phyloP scores from a whole-genome alignment of 2,329 filamentous ascomycete species.

The Colletotrichum sp. region DNA sequence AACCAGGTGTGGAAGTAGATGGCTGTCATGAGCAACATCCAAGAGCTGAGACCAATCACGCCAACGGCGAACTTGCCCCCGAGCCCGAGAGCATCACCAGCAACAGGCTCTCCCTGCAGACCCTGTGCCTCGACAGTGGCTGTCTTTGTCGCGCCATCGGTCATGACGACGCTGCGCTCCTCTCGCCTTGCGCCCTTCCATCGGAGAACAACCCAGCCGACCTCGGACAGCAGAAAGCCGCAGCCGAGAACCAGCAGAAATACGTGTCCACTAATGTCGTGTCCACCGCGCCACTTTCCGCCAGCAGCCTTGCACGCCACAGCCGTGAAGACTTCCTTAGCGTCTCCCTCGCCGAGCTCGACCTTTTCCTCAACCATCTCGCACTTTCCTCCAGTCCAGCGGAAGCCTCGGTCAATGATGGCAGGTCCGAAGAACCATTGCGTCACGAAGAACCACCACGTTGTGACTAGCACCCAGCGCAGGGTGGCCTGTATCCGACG shows the following conservation, averaged over 20 bases:
- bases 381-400: conserved; percentile 86
- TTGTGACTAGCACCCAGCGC: conserved; percentile 75
- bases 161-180: conserved; percentile 68
- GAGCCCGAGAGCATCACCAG: conserved; percentile 40
- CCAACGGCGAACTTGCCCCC: conserved; percentile 61
- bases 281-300: conserved; percentile 87
- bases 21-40: conserved; percentile 99
- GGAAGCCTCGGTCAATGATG: conserved; percentile 87
- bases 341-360: conserved; percentile 48
- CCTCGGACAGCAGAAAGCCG: conserved; percentile 81
- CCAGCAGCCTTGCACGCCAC: conserved; percentile 83
- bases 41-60: conserved; percentile 76
- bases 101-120: neutral
- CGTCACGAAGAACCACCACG: conserved; percentile 84
- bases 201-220: conserved; percentile 61
- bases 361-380: conserved; percentile 59
- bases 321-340: conserved; percentile 66
- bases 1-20: conserved; percentile 99
- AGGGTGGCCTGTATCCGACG: conserved; percentile 56
- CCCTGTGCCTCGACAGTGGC: conserved; percentile 51
- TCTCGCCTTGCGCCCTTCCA: conserved; percentile 52
- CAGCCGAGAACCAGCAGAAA: conserved; percentile 89
- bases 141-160: conserved; percentile 68
- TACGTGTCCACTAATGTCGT: conserved; percentile 95
- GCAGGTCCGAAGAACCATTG: conserved; percentile 97